phyloP scores from a whole-genome alignment of 441 rosid genomes.

The Brassica balearica region DNA sequence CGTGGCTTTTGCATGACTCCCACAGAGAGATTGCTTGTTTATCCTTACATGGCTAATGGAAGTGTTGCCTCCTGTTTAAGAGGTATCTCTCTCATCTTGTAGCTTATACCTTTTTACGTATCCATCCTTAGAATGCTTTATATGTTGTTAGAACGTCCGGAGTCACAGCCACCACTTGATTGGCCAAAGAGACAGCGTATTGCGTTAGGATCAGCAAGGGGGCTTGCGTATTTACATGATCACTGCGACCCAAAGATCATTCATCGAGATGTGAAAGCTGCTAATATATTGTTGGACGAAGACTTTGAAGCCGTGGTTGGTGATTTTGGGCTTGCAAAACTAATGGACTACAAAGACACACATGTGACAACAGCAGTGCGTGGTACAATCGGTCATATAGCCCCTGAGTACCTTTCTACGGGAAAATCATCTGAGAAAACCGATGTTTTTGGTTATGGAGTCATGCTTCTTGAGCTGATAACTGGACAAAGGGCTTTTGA shows the following conservation, averaged over 20 bases:
- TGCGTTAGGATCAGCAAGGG: conserved; percentile 75
- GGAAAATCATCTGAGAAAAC: conserved; percentile 82
- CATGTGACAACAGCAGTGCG: conserved; percentile 83
- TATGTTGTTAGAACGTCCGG: conserved; percentile 56
- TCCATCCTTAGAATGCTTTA: not conserved
- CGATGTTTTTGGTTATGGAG: conserved; percentile 84
- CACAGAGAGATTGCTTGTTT: conserved; percentile 85
- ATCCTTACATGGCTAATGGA: conserved; percentile 95
- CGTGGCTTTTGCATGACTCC: conserved; percentile 87
- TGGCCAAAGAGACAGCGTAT: conserved; percentile 67
- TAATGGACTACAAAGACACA: conserved; percentile 82
- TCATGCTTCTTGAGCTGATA: conserved; percentile 89
- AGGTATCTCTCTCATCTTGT: conserved; percentile 51
- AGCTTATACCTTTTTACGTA: too few species aligned
- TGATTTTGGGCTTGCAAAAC: conserved; percentile 81
- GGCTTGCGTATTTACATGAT: conserved; percentile 78
- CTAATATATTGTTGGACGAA: conserved; percentile 76
- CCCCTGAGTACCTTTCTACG: conserved; percentile 81
- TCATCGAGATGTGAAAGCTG: conserved; percentile 85
- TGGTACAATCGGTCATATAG: conserved; percentile 81
- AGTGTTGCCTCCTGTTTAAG: conserved; percentile 94
- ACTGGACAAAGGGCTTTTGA: conserved; percentile 89
- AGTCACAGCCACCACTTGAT: conserved; percentile 58
- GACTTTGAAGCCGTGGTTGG: conserved; percentile 85
- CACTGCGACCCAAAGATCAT: conserved; percentile 82